Evolutionary conservation across 495 filamentous ascomycete genomes (phyloP), one percentile per base, ranked within the genome.

Genomic region (Penicillium bovifimosum): DNA sequence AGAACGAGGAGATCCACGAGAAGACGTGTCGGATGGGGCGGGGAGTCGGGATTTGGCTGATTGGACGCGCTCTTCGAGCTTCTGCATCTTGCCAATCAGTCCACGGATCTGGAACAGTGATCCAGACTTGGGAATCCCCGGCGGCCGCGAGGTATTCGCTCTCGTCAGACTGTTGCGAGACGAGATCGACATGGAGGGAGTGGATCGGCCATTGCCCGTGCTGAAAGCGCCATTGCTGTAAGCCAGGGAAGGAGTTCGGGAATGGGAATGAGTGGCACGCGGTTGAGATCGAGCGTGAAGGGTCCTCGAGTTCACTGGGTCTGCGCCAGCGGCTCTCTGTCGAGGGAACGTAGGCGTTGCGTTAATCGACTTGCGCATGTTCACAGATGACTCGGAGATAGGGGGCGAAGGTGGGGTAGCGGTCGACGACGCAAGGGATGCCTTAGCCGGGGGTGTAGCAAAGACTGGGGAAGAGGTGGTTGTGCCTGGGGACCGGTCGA

Each of bases 31-130:
- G 11, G 80, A 80, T 9, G 88, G 88, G 5, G 82, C 87, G 1
- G 93, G 93, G 2, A 98, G 80, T 66, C 96, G 95, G 29, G 90
- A 95, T 54, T 90, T 83, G 20, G 88, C 93, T n/a, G 86, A 89
- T 42, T 97, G 91, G 6, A 98, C 91, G 28, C 92, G 79, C 51
- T 91, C 86, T 67, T 97, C 95, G 35, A 98, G 82, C 55, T 86
- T 84, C 67, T 96, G 90, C 95, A 98, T 96, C 70, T 96, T 93
- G 18, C 88, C 91, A 50, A 92, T 93, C 47, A 98, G 81, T 3
- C 85, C 85, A 24, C 93, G 90, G 62, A 97, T 92, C 61, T 98
- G 93, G 50, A 86, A 87, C 28, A 98, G 79, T 5, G 95, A 96
- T 32, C 83, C 87, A 14, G 95, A 96, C 32, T 86, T 77, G 27